Evolutionary conservation across 805 yeast genomes (phyloP), one percentile per base, ranked within the genome.

Genomic region (Ogataea pilisensis): DNA sequence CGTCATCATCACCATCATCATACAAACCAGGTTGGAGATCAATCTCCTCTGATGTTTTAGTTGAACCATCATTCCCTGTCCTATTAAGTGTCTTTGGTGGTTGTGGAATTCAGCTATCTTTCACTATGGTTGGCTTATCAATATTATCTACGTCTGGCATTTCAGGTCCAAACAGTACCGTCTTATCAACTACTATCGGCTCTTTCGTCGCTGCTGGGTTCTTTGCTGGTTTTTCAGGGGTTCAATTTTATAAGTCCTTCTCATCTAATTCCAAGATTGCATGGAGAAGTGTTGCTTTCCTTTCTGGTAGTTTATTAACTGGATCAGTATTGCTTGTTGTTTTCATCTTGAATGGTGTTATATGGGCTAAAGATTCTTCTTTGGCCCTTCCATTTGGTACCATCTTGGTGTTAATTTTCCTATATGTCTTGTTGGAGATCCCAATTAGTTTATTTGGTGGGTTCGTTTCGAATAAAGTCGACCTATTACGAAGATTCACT

Each of bases 401-500:
- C 0, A 72, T 87, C 17, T 61, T 83, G 7, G 71, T 76, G 1
- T 59, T 87, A 32, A 58, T 84, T n/a, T 48, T 72, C 8, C 60
- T 81, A 38, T 82, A 85, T 60, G 68, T 82, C 32, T 53, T 82
- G 12, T 59, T 85, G n/a, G 85, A 85, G 51, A 69, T 85, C 9
- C 95, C 95, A 2, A 65, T 88, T 39, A 82, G 90, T 8, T 45
- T 85, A 9, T 45, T 83, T 31, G 96, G 95, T n/a, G 91, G 88
- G 2, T 62, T 64, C 24, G 48, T 72, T 19, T 58, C 65, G n/a
- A 55, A 41, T 36, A 55, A 48, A 19, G 22, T 53, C 13, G 55
- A 58, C 36, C 28, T 60, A 8, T 35, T 60, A 18, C 37, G 45
- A n/a, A 43, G 41, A 27, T 9, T 51, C 19, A 29, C 42, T 25